Percentiles rank a stretch among this genome's conserved stretches.
Conservation (phyloP, 2,329 filamentous ascomycete genomes). For the Ophiocordyceps australis region DNA sequence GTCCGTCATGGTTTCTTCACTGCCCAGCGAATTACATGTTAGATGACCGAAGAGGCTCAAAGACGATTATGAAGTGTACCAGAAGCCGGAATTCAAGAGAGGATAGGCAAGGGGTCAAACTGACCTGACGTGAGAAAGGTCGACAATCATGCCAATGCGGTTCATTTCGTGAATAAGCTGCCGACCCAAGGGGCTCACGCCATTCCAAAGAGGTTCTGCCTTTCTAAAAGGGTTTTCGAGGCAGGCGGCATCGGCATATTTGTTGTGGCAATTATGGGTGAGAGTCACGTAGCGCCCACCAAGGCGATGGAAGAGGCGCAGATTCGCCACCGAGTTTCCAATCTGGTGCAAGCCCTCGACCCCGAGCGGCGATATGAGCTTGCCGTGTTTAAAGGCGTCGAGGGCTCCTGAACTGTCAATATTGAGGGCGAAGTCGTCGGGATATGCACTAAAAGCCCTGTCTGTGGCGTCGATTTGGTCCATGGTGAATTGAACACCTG, state of each 20-base stretch:
- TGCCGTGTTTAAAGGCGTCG: conserved; percentile 37
- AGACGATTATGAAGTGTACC: too few relatives aligned
- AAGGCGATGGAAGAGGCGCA: conserved; percentile 58
- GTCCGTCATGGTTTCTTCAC: conserved; percentile 69
- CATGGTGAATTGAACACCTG: conserved; percentile 47
- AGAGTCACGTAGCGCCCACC: conserved; percentile 80
- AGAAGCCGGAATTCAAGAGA: too few relatives aligned
- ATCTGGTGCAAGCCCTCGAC: conserved; percentile 89
- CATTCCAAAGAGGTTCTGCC: conserved; percentile 45
- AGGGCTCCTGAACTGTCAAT: conserved; percentile 42
- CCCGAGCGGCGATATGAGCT: conserved; percentile 60
- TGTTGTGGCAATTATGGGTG: conserved; percentile 88
- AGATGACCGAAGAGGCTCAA: too few relatives aligned
- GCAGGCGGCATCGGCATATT: conserved; percentile 70
- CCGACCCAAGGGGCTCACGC: conserved; percentile 54
- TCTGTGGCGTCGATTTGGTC: conserved; percentile 59
- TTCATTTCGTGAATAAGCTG: conserved; percentile 77
- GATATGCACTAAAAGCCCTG: conserved; percentile 44
- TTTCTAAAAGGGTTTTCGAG: conserved; percentile 29
- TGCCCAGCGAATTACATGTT: conserved; percentile 13
- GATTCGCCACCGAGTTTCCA: conserved; percentile 60
- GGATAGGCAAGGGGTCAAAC: background rate
- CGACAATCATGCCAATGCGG: conserved; percentile 82
- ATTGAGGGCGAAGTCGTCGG: conserved; percentile 48
- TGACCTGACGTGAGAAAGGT: conserved; percentile 52